phyloP scores from a whole-genome alignment of 2,329 filamentous ascomycete species.

The Aschersonia sp. region DNA sequence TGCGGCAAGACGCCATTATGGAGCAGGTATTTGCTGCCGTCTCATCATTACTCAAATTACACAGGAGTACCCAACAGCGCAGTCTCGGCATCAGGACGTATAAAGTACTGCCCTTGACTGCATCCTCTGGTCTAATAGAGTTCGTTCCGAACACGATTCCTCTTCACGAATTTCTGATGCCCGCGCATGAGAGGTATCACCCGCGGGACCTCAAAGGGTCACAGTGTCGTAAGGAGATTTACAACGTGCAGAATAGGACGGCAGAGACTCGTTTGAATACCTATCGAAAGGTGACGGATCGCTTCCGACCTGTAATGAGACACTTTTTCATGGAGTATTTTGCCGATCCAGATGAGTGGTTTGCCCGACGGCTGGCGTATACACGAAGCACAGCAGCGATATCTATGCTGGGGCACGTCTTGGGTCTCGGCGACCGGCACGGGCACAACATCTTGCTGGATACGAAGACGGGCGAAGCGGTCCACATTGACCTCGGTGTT shows the following conservation, averaged over 20 bases:
- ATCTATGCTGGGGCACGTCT: constrained; percentile 83
- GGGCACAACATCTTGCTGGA: constrained; percentile 95
- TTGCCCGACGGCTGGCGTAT: constrained; percentile 74
- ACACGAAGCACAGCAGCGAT: constrained; percentile 88
- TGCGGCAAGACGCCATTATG: constrained; percentile 97
- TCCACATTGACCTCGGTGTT: constrained; percentile 94
- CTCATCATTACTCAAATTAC: constrained; percentile 73
- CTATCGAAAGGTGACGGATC: constrained; percentile 65
- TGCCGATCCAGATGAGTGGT: constrained; percentile 91
- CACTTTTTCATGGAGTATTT: constrained; percentile 98
- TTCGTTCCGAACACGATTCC: constrained; percentile 92
- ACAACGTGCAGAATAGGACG: constrained; percentile 53
- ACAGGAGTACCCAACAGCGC: constrained; percentile 75
- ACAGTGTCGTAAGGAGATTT: constrained; percentile 67
- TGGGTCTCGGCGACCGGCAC: constrained; percentile 87
- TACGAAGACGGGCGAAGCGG: constrained; percentile 75
- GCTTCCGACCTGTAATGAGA: constrained; percentile 83
- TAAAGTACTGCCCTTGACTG: constrained; percentile 83
- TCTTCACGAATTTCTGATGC: constrained; percentile 81
- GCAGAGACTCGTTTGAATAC: constrained; percentile 57
- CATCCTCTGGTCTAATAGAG: constrained; percentile 81
- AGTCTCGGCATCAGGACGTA: constrained; percentile 88
- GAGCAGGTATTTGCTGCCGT: constrained; percentile 98
- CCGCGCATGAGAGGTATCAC: constrained; percentile 75
- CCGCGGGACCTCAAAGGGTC: constrained; percentile 68